Evolutionary conservation across 352 stramenopile genomes (phyloP), one percentile per base, ranked within the genome.

Genomic region (Globisporangium recalcitrans): DNA sequence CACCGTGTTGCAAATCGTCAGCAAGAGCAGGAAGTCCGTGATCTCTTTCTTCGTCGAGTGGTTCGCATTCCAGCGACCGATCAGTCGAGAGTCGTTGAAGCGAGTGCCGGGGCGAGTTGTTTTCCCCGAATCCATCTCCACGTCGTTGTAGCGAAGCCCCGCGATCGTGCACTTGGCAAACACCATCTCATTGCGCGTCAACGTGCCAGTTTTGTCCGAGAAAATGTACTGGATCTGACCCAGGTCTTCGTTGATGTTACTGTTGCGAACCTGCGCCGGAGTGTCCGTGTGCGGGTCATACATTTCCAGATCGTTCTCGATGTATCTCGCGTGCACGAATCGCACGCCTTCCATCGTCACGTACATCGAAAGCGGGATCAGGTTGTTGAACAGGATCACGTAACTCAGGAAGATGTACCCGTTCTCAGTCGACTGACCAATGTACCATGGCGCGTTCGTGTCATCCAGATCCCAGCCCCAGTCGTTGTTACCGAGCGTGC

Each of bases 281-380:
- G 98, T 98, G 16, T 97, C 69, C 4, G 49, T 46, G 24, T 44
- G 67, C 14, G 74, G 32, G 46, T 93, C 82, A 55, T 91, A 94
- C 83, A 96, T 94, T 49, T 90, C 78, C 54, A 92, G 38, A 52
- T 96, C 88, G 46, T 74, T 55, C 60, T 94, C 84, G 29, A 96
- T 96, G 42, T 93, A 93, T 5, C 82, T 71, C 6, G 85, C 87
- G 54, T 95, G 85, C 34, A 92, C 81, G 52, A 95, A 94, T 10
- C 85, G 83, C n/a, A 95, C 86, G 46, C 82, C 80, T 73, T 95
- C 87, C 80, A 95, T 94, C 36, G 87, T 94, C 49, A 96, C 88
- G 58, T 96, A 96, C 82, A 96, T 91, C 10, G 86, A 98, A 31
- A 99, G 87, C 6, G 97, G 97, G 13, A 99, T 88, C 64, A 99